phyloP scores from a whole-genome alignment of 2,329 filamentous ascomycete species.

The Colletotrichum noveboracense region DNA sequence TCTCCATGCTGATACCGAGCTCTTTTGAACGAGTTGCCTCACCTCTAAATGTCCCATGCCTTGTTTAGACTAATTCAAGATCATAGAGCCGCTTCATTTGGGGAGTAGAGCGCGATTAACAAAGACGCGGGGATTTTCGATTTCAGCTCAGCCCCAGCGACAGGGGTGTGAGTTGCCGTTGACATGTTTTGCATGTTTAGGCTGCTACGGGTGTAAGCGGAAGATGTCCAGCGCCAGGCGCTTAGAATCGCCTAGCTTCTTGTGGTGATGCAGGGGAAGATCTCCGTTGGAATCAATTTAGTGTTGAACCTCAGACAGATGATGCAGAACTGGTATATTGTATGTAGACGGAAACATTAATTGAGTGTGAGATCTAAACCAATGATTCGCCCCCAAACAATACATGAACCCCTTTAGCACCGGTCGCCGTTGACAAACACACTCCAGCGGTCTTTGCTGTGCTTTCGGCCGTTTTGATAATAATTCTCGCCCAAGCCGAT shows the following conservation, averaged over 20 bases:
- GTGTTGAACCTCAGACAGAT: not conserved
- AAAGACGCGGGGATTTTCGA: not conserved
- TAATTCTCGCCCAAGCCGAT: too few species aligned
- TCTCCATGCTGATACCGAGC: not conserved
- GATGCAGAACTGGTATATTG: not conserved
- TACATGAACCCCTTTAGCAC: not conserved
- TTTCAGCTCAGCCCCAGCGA: not conserved
- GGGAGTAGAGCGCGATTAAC: not conserved
- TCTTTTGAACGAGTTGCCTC: not conserved
- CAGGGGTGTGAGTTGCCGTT: not conserved
- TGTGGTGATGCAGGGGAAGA: not conserved
- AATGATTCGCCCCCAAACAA: not conserved
- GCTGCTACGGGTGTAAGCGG: not conserved
- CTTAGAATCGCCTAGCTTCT: not conserved
- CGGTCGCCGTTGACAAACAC: not conserved
- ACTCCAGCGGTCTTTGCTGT: not conserved
- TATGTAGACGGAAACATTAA: not conserved
- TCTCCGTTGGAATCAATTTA: not conserved
- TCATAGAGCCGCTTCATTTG: not conserved
- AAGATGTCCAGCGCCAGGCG: not conserved
- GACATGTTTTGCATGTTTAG: not conserved
- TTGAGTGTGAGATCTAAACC: not conserved
- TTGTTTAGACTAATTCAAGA: not conserved
- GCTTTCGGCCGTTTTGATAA: not conserved
- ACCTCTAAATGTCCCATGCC: not conserved